A percentile compares a stretch with the other conserved stretches of the same genome.
phyloP scores from a whole-genome alignment of 169 alveolate genomes.

The Cryptosporidium ryanae region DNA sequence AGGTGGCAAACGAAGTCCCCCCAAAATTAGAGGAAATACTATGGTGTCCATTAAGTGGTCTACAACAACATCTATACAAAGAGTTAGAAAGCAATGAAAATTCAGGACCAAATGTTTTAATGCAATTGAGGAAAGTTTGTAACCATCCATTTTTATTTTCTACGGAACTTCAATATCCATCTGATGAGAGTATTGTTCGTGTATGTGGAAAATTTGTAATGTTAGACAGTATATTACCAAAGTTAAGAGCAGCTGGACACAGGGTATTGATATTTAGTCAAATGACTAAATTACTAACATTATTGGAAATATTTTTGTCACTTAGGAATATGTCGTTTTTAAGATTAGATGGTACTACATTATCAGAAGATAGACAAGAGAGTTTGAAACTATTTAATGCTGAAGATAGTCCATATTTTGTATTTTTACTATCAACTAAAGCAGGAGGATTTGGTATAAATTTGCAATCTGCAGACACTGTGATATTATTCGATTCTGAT shows the following conservation, averaged over 20 bases:
- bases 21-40: slow-evolving; percentile 91
- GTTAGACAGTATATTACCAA: slow-evolving; percentile 91
- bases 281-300: slow-evolving; percentile 92
- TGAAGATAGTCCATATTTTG: slow-evolving; percentile 86
- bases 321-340: slow-evolving; percentile 85
- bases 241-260: slow-evolving; percentile 89
- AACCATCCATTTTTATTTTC: slow-evolving; percentile 94
- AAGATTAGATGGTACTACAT: slow-evolving; percentile 93
- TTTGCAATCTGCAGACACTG: slow-evolving; percentile 96
- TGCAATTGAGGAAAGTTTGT: slow-evolving; percentile 93
- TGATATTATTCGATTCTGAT: slow-evolving; percentile 95
- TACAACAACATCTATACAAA: slow-evolving; percentile 86
- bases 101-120: slow-evolving; percentile 87
- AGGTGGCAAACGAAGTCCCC: slow-evolving; percentile 93
- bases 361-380: slow-evolving; percentile 89
- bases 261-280: slow-evolving; percentile 92
- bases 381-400: slow-evolving; percentile 83
- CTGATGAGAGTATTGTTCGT: slow-evolving; percentile 90
- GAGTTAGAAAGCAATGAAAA: slow-evolving; percentile 84
- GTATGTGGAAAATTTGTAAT: slow-evolving; percentile 91
- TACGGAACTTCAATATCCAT: slow-evolving; percentile 83
- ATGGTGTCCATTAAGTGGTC: slow-evolving; percentile 89
- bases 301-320: slow-evolving; percentile 89
- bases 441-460: slow-evolving; percentile 96
- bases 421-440: slow-evolving; percentile 89